Evolutionary conservation across 306 rosid genomes (phyloP).

Genomic region (Bauhinia variegata): DNA sequence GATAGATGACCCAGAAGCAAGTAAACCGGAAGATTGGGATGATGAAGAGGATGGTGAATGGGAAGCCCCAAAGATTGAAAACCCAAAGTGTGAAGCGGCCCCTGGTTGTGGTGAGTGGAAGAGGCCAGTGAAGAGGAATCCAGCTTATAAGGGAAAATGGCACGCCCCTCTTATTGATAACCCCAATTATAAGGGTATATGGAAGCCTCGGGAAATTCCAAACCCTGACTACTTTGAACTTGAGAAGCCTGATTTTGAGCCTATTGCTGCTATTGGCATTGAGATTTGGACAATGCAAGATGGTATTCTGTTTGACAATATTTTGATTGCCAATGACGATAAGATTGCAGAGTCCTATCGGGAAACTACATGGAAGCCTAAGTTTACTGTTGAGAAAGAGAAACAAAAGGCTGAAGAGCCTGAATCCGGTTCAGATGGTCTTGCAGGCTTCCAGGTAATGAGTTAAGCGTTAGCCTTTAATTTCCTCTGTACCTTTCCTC

Average conservation of each 20-base stretch:
- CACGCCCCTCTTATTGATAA: constrained; percentile 86
- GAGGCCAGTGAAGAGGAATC: constrained; percentile 89
- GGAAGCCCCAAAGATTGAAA: constrained; percentile 82
- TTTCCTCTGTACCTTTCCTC: background rate
- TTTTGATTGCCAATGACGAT: constrained; percentile 76
- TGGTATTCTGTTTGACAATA: constrained; percentile 86
- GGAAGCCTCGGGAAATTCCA: constrained; percentile 87
- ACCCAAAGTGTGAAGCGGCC: constrained; percentile 72
- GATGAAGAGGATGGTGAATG: constrained; percentile 95
- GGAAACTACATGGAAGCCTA: constrained; percentile 84
- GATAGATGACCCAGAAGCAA: constrained; percentile 84
- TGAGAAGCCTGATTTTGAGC: constrained; percentile 77
- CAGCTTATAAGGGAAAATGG: constrained; percentile 96
- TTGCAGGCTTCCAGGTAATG: constrained; percentile 66
- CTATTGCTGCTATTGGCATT: constrained; percentile 86
- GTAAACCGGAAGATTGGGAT: constrained; percentile 94
- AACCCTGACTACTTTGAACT: constrained; percentile 84
- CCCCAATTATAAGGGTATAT: constrained; percentile 87
- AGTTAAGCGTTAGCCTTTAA: background rate
- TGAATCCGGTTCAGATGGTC: constrained; percentile 60
- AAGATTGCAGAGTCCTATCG: constrained; percentile 72
- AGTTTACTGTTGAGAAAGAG: constrained; percentile 75
- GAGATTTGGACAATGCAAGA: constrained; percentile 99
- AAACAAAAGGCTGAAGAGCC: constrained; percentile 72
- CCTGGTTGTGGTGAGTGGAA: constrained; percentile 97